Base-by-base conservation (phyloP, 371 early-diverging fungal genomes). In the Mortierella sp. region DNA sequence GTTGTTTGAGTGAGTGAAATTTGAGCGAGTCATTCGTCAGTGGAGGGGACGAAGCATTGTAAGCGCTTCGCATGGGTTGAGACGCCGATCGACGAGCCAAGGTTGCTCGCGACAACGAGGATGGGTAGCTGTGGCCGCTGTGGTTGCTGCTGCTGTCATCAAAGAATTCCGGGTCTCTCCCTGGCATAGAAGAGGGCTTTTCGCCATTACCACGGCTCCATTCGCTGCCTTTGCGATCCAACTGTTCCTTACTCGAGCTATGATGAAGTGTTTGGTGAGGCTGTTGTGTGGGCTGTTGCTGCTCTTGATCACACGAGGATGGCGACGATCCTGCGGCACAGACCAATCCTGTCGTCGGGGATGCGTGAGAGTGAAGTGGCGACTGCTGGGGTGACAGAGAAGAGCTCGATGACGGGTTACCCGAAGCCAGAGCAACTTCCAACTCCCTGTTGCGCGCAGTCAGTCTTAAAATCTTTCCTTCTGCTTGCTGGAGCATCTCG, bases 391-490 rank as follows among this genome's bases (percentile, higher is more conserved):
- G 45, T 72, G 79, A 70, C 78, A 74, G 72, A 42, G 80, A 75
- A 78, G 81, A 63, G 80, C 82, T 47, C 71, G 88, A 76, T 63
- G 82, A 38, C 71, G 76, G 21, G 44, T 70, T 47, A 19, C 48
- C n/a, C 31, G 58, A 16, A 4, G 45, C 74, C 28, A 86, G 73
- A 31, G 55, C 52, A 24, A n/a, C 54, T 47, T 89, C 82, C 26
- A 90, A 68, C 54, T 81, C 79, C 16, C 75, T 58, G 70, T 91
- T 93, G 71, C 90, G 88, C n/a, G 83, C 81, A 9, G 87, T 77
- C 38, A 91, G 70, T 45, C 78, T 75, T 68, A 89, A 80, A 79
- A 93, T 88, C 80, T 90, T 90, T 16, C 89, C 88, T 42, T 91
- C 89, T 73, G 91, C 90, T 19, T 84, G 84, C 65, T 89, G 88